Evolutionary conservation across 192 early-diverging fungal genomes (phyloP).

Genomic region (Spinellus fusiger): DNA sequence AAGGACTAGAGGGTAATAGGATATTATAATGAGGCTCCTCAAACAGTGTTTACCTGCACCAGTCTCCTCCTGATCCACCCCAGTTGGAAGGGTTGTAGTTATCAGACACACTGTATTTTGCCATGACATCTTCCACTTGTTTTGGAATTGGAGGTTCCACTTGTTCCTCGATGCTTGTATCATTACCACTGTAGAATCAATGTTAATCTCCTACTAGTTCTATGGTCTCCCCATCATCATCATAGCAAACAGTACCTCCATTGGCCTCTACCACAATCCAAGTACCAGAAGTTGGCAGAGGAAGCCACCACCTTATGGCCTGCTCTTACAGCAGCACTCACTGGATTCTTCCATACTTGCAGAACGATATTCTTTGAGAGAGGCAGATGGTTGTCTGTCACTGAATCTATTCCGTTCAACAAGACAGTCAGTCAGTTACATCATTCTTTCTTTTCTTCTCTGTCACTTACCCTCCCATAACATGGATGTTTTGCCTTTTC

Average conservation of each 20-base stretch:
- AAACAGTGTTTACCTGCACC: constrained; percentile 49
- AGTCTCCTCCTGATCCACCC: constrained; percentile 48
- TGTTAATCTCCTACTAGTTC: background rate
- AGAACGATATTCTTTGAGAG: constrained; percentile 54
- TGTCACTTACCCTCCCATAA: constrained; percentile 68
- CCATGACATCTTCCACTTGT: constrained; percentile 27
- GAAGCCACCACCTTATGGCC: constrained; percentile 67
- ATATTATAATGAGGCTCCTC: background rate
- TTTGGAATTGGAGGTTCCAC: constrained; percentile 16
- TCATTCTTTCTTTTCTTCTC: background rate
- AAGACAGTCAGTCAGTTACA: background rate
- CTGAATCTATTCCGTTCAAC: constrained; percentile 37
- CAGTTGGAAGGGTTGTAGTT: constrained; percentile 33
- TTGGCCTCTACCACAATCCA: constrained; percentile 74
- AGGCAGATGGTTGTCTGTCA: constrained; percentile 38
- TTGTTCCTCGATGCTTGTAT: constrained; percentile 43
- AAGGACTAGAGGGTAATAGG: constrained; percentile 43
- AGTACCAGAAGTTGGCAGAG: constrained; percentile 60
- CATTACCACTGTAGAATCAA: constrained; percentile 40
- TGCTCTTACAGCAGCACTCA: constrained; percentile 46
- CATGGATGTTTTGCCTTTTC: constrained; percentile 48
- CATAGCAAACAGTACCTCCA: constrained; percentile 45
- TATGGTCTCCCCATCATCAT: too few relatives aligned
- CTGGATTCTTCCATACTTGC: constrained; percentile 68
- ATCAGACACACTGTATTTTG: constrained; percentile 16